Evolutionary conservation across 805 yeast species (phyloP).

Genomic region (Kodamaea sagamina): DNA sequence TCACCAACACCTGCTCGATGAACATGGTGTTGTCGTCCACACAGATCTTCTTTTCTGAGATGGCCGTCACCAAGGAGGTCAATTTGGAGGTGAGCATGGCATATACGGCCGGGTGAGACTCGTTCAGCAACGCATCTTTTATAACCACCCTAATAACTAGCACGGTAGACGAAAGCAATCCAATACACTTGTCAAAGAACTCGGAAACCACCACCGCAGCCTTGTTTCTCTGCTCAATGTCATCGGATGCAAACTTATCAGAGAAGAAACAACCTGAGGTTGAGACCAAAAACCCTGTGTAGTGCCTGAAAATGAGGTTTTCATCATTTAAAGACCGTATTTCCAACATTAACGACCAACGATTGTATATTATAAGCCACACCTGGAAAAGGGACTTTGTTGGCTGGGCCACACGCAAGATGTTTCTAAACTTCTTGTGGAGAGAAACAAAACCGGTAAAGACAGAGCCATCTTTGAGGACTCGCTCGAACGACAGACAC

Average conservation of each 20-base stretch:
- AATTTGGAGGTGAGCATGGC: constrained; percentile 50
- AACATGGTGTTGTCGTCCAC: constrained; percentile 37
- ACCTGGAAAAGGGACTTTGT: constrained; percentile 41
- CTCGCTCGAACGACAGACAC: constrained; percentile 24
- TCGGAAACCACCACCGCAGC: constrained; percentile 41
- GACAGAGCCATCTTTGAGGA: constrained; percentile 55
- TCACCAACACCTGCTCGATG: constrained; percentile 51
- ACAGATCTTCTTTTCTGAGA: constrained; percentile 27
- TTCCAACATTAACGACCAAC: constrained; percentile 45
- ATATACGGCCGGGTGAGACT: constrained; percentile 60
- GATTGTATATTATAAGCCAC: constrained; percentile 49
- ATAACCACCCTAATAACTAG: constrained; percentile 66
- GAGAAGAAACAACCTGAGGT: constrained; percentile 62
- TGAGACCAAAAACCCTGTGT: constrained; percentile 72
- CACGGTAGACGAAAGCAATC: constrained; percentile 49
- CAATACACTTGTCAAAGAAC: constrained; percentile 54
- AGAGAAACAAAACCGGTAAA: constrained; percentile 74
- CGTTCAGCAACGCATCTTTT: constrained; percentile 68
- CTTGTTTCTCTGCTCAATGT: constrained; percentile 27
- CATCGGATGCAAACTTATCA: constrained; percentile 27
- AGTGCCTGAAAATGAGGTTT: constrained; percentile 59
- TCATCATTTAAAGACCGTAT: constrained; percentile 34
- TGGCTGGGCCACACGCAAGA: constrained; percentile 36
- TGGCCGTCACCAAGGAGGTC: constrained; percentile 35
- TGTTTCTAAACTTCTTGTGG: constrained; percentile 60